These are phyloP conservation scores for Pichia norvegensis DNA, from an alignment of 1,139 yeast genomes.

Conservation along the genomic window DNA sequence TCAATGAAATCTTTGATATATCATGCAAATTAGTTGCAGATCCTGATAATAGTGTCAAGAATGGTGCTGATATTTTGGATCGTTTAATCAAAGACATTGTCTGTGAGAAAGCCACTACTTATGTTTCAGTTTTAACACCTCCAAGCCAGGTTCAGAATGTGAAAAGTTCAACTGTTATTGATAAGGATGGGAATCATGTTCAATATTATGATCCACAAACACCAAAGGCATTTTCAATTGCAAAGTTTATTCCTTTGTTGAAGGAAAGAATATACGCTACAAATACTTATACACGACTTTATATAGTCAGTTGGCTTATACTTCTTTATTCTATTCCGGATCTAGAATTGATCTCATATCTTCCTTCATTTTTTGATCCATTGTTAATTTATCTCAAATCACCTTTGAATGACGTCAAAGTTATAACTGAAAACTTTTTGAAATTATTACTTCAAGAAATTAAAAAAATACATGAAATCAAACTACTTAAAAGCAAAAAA, in stretches of 20 bases:
- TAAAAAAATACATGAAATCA: conserved; percentile 62
- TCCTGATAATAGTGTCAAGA: conserved; percentile 83
- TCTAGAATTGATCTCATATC: conserved; percentile 73
- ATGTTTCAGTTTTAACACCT: conserved; percentile 58
- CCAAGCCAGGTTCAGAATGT: conserved; percentile 38
- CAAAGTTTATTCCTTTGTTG: conserved; percentile 81
- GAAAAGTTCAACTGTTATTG: conserved; percentile 39
- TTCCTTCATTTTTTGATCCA: conserved; percentile 88
- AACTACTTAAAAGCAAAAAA: conserved; percentile 32
- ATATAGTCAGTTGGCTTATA: conserved; percentile 87
- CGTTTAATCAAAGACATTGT: conserved; percentile 89
- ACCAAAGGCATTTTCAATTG: conserved; percentile 72
- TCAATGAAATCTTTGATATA: conserved; percentile 92
- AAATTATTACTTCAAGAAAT: conserved; percentile 76
- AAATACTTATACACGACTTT: conserved; percentile 88
- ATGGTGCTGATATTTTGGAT: conserved; percentile 92
- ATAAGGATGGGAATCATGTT: conserved; percentile 49
- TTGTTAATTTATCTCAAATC: conserved; percentile 73
- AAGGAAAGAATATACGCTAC: conserved; percentile 87
- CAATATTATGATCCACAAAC: conserved; percentile 60
- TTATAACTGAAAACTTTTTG: conserved; percentile 72
- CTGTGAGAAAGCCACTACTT: conserved; percentile 88
- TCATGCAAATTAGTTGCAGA: conserved; percentile 87
- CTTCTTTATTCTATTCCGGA: conserved; percentile 89
- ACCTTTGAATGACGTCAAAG: conserved; percentile 80